Evolutionary conservation across 164 flowering plant species (phyloP), one percentile per base, ranked within the genome.

Genomic region (Cinnamomum micranthum): DNA sequence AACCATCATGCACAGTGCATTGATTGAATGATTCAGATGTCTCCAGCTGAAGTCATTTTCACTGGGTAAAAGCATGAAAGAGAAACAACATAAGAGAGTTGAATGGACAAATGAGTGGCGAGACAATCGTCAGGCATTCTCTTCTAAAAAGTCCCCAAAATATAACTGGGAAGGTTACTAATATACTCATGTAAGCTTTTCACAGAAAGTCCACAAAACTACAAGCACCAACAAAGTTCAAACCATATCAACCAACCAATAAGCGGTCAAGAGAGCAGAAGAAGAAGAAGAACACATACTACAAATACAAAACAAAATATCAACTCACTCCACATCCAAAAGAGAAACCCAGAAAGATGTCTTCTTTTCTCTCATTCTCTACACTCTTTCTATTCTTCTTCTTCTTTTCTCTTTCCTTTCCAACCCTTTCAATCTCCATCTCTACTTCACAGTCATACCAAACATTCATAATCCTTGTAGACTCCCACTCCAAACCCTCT

Each of bases 391-490:
- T 64, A 4, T 64, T 14, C 67, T 64, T 14, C 67, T 64, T 6
- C 47, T 67, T 27, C 69, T 67, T n/a, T 28, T 25, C 66, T 0
- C 19, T 66, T 15, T 17, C 35, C 19, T 67, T 28, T 20, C 69
- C 68, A 22, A 2, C 28, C 4, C 15, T 14, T 12, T 67, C 67
- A 1, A 13, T 13, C 6, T 25, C 31, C 25, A 2, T 64, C 33
- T 25, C 24, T 25, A 3, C 33, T 64, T 23, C 67, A 4, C 67
- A 67, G 20, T 55, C 50, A 13, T 33, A 22, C 31, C 70, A 59
- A 23, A 73, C 75, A 17, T 73, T 65, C 75, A 65, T 73, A 24
- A 69, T 41, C 47, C 75, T 73, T 19, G 60, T 73, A 59, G 68
- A 73, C 20, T 19, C 62, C 20, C 23, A 64, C 2, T 47, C 75